Evolutionary conservation across 2,329 filamentous ascomycete species (phyloP), one percentile per base, ranked within the genome.

Genomic region (Aspergillus glaucus): DNA sequence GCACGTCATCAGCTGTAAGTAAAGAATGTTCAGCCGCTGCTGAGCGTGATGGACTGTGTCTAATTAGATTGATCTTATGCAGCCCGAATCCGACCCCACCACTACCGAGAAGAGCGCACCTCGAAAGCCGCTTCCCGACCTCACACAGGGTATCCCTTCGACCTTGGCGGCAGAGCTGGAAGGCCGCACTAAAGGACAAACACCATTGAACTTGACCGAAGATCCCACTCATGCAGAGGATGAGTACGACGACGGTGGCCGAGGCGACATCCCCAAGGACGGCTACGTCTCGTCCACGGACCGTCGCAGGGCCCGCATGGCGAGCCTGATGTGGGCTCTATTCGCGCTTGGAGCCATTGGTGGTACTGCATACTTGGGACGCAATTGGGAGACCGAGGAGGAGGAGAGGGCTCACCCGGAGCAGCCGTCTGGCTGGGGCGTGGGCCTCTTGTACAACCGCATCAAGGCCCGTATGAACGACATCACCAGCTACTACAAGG

Each of bases 71-170:
- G 28, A 24, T 41, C n/a, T 34, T 26, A 15, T 40, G 14, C 66
- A 75, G 59, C 60, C 66, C 32, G 62, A 69, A 57, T 55, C 65
- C 24, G 62, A 65, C 63, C 72, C 52, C 62, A 71, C 57, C 52
- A 60, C 46, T 24, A 55, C 54, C 40, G 52, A 55, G 34, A 52
- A 62, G 41, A 53, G 62, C 39, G 52, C 55, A 24, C 75, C 82
- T 21, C 76, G 80, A 46, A 79, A 85, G 61, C 85, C 88, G 46
- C 80, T 96, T 10, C 92, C 92, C 46, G 91, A 97, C 65, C 78
- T 97, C 41, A 93, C 89, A n/a, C 85, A 92, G 63, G 92, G 92
- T 55, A 95, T 97, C 54, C 92, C 92, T 0, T 95, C 91, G 2
- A 95, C 91, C 1, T 79, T 96, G 48, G 87, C 85, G 49, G 85